Conservation (phyloP, 208 protist species). For the Blechomonas ayalai region DNA sequence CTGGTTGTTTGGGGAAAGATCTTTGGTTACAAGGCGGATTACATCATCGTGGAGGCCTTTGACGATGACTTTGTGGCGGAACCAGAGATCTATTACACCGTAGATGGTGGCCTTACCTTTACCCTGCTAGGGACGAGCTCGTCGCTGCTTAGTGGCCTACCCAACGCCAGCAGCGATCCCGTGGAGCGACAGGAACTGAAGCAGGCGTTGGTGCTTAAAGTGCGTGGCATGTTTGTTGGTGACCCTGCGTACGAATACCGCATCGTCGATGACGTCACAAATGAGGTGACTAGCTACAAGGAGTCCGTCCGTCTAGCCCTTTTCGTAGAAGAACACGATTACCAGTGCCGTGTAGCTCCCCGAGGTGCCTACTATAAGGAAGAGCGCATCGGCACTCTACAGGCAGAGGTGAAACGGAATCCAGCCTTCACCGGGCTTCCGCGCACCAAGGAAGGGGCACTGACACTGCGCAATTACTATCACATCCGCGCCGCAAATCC, state of each 20-base stretch:
- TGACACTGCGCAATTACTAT: slow-evolving; percentile 76
- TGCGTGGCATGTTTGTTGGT: slow-evolving; percentile 71
- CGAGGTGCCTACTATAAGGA: slow-evolving; percentile 67
- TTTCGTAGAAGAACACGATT: slow-evolving; percentile 77
- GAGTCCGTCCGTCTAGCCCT: slow-evolving; percentile 74
- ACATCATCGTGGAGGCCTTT: slow-evolving; percentile 73
- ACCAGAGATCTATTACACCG: slow-evolving; percentile 74
- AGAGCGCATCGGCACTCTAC: slow-evolving; percentile 24
- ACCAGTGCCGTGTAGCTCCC: slow-evolving; percentile 74
- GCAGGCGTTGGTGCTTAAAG: slow-evolving; percentile 46
- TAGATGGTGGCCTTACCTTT: slow-evolving; percentile 75
- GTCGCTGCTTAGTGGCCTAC: slow-evolving; percentile 32
- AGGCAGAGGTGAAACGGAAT: slow-evolving; percentile 26
- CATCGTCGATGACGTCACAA: slow-evolving; percentile 23
- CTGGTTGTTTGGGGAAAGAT: slow-evolving; percentile 79
- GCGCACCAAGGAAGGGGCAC: slow-evolving; percentile 25
- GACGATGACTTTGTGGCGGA: slow-evolving; percentile 66
- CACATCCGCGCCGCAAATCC: slow-evolving; percentile 68
- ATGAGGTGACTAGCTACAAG: slow-evolving; percentile 31
- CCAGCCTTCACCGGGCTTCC: slow-evolving; percentile 46
- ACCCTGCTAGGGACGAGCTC: slow-evolving; percentile 66
- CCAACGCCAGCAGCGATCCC: slow-evolving; percentile 17
- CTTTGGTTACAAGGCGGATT: slow-evolving; percentile 77
- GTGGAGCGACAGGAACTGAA: slow-evolving; percentile 51
- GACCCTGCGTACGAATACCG: slow-evolving; percentile 87